Evolutionary conservation across 495 filamentous ascomycete genomes (phyloP).

Genomic region (Aspergillus indologenus): DNA sequence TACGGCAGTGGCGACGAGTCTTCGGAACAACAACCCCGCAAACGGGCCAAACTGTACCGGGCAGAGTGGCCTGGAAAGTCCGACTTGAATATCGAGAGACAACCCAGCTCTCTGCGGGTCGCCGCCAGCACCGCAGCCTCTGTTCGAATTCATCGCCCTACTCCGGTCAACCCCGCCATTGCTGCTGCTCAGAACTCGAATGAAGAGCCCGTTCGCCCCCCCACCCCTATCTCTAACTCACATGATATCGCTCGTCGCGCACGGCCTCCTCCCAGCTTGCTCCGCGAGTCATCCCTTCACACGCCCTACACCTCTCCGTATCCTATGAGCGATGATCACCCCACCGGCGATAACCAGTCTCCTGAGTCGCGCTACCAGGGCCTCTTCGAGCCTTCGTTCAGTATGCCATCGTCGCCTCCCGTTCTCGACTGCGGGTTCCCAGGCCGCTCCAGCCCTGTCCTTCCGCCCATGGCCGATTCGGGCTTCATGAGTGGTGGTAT

Average conservation of each 20-base stretch:
- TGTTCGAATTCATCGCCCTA: conserved; percentile 78
- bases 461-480: conserved; percentile 70
- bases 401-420: conserved; percentile 77
- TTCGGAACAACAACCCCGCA: conserved; percentile 57
- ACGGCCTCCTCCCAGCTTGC: conserved; percentile 34
- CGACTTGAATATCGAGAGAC: conserved; percentile 62
- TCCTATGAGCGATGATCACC: conserved; percentile 37
- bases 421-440: conserved; percentile 57
- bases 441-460: conserved; percentile 66
- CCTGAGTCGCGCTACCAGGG: conserved; percentile 48
- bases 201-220: conserved; percentile 77
- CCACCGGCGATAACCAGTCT: conserved; percentile 31
- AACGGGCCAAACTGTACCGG: conserved; percentile 70
- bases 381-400: conserved; percentile 48
- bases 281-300: conserved; percentile 43
- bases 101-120: conserved; percentile 77
- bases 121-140: conserved; percentile 85
- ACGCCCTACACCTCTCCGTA: conserved; percentile 50
- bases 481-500: conserved; percentile 77
- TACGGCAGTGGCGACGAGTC: conserved; percentile 68
- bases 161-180: conserved; percentile 55
- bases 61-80: conserved; percentile 65
- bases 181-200: conserved; percentile 48
- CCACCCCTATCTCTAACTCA: conserved; percentile 68
- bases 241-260: conserved; percentile 33